Evolutionary conservation across 2,329 filamentous ascomycete genomes (phyloP).

Genomic region (Zymoseptoria pseudotritici): DNA sequence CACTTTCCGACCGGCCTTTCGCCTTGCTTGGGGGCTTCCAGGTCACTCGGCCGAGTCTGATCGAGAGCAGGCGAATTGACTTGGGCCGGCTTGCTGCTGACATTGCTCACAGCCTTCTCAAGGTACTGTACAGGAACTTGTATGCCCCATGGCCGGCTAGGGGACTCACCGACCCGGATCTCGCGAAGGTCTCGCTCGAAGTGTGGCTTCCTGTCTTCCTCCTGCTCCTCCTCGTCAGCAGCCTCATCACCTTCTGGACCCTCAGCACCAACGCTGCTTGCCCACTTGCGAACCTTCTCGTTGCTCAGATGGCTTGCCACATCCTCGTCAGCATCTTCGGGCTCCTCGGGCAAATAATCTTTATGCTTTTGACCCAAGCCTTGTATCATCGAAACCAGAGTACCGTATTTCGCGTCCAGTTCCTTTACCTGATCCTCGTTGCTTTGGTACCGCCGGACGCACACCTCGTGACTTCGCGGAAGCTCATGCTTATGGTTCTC

Average conservation of each 20-base stretch:
- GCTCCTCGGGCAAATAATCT: conserved; percentile 64
- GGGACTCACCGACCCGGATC: conserved; percentile 86
- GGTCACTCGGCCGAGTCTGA: conserved; percentile 20
- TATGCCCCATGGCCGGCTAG: conserved; percentile 89
- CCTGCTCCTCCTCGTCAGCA: conserved; percentile 34
- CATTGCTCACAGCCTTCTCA: conserved; percentile 33
- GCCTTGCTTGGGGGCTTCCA: conserved; percentile 3
- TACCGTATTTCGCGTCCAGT: conserved; percentile 90
- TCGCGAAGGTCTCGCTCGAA: conserved; percentile 85
- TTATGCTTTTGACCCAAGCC: conserved; percentile 82
- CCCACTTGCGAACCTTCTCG: conserved; percentile 78
- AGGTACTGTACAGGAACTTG: conserved; percentile 58
- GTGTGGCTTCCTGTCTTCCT: conserved; percentile 59
- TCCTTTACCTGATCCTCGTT: conserved; percentile 79
- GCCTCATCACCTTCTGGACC: conserved; percentile 36
- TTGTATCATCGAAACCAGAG: conserved; percentile 88
- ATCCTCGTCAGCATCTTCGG: conserved; percentile 38
- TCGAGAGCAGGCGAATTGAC: conserved; percentile 44
- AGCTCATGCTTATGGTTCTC: conserved; percentile 93
- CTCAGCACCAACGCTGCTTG: conserved; percentile 62
- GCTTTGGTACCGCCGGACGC: conserved; percentile 80
- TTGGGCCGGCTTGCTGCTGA: conserved; percentile 33
- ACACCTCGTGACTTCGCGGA: conserved; percentile 87
- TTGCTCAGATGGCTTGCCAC: conserved; percentile 46
- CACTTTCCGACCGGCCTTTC: conserved; percentile 14